Evolutionary conservation across 192 early-diverging fungal genomes (phyloP), one percentile per base, ranked within the genome.

Genomic region (Cladochytrium replicatum): DNA sequence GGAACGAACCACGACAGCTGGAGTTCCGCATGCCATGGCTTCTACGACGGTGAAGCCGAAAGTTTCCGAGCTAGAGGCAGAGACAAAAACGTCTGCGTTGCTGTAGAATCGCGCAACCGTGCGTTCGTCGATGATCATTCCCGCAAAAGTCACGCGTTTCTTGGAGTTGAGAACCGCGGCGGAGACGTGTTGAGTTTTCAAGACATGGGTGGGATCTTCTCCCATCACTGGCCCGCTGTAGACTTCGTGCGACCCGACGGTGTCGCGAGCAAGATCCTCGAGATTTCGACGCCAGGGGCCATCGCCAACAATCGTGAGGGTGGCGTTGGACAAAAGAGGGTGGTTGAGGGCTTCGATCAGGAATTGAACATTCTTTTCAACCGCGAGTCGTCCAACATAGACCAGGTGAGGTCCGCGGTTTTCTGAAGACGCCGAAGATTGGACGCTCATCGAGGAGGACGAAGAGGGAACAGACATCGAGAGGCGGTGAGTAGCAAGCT

Each of bases 31-130:
- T 25, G 72, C 64, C 55, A 75, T 34, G 8, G 72, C 65, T 45
- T 75, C 72, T 7, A 66, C 72, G 29, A 75, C 72, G 15, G 73
- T 75, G 52, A 75, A 75, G 28, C 69, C 69, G 64, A 72, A 75
- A 17, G 72, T 75, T 43, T 75, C 72, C 21, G 61, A 66, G n/a
- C 61, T 62, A 13, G 69, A 73, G 1, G 72, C 68, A 26, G 57
- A 58, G 5, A 75, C 69, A 47, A 75, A 75, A 29, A 75, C 38
- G 43, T 67, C 65, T 15, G 57, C 52, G 22, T 50, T 39, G n/a
- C 58, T 65, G 32, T 75, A 75, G 44, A 56, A 69, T 15, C 17
- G 4, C 2, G 62, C 54, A 2, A 69, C 55, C 7, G 41, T 43
- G 3, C 46, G 26, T 40, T 75, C 72, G 47, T 54, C 27, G 2